Percentiles rank a stretch among this genome's conserved stretches.
These are phyloP conservation scores for Yamadazyma triangularis DNA, from an alignment of 1,139 yeast genomes.

Conservation along the genomic window DNA sequence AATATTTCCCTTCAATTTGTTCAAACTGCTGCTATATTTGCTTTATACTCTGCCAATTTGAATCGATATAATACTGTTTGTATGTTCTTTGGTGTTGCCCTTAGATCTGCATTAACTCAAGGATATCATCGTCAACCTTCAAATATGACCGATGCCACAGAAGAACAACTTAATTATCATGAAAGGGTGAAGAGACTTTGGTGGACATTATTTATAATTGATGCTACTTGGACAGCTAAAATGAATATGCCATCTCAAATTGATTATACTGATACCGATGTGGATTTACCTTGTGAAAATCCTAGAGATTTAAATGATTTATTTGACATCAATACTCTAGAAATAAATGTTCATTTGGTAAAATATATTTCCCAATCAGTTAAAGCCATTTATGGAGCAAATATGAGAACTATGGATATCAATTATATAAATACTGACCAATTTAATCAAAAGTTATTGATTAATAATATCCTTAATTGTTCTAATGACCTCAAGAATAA, in stretches of 20 bases:
- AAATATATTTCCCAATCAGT: conserved; percentile 33
- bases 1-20: conserved; percentile 34
- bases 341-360: conserved; percentile 37
- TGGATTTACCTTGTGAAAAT: conserved; percentile 40
- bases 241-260: conserved; percentile 35
- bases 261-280: conserved; percentile 47
- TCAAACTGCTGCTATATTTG: conserved; percentile 44
- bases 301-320: conserved; percentile 24
- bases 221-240: conserved; percentile 48
- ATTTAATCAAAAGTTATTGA: conserved; percentile 30
- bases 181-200: conserved; percentile 46
- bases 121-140: conserved; percentile 40
- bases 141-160: conserved; percentile 5
- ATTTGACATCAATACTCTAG: conserved; percentile 29
- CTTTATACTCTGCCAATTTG: conserved; percentile 44
- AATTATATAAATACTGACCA: conserved; percentile 40
- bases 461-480: conserved; percentile 27
- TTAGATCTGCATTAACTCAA: conserved; percentile 40
- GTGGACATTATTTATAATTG: conserved; percentile 53
- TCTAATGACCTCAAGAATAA: conserved; percentile 24
- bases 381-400: conserved; percentile 32
- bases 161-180: conserved; percentile 6
- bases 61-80: conserved; percentile 47
- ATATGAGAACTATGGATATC: conserved; percentile 32
- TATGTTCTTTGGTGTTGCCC: conserved; percentile 46